Evolutionary conservation across 176 grass and related monocot genomes (phyloP).

Genomic region (Raddia guianensis): DNA sequence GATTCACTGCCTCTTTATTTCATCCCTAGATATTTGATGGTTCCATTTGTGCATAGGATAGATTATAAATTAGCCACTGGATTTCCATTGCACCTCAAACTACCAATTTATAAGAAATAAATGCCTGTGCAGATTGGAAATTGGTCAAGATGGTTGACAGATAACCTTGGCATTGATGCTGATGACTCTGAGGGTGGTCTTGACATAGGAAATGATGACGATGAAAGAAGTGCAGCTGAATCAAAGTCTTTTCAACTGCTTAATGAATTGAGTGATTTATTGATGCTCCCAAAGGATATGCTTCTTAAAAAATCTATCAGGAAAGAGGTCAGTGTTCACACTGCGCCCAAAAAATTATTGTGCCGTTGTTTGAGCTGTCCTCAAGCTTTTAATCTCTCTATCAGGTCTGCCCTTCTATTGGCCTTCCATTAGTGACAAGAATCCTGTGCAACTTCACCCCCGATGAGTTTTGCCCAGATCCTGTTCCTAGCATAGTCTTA

Average conservation of each 20-base stretch:
- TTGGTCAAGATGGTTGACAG: conserved; percentile 93
- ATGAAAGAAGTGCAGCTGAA: conserved; percentile 39
- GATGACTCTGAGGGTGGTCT: conserved; percentile 50
- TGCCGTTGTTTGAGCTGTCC: neutral
- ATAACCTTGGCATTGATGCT: conserved; percentile 58
- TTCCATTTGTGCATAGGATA: conserved; percentile 12
- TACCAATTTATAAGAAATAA: conserved; percentile 37
- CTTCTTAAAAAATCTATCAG: conserved; percentile 74
- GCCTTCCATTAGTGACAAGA: conserved; percentile 73
- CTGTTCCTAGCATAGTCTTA: conserved; percentile 76
- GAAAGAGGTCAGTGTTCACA: conserved; percentile 68
- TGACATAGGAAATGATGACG: conserved; percentile 29
- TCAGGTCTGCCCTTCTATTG: conserved; percentile 84
- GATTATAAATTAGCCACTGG: conserved; percentile 18
- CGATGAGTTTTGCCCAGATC: conserved; percentile 88
- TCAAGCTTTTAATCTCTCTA: conserved; percentile 45
- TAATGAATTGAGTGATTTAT: conserved; percentile 90
- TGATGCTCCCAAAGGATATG: conserved; percentile 99
- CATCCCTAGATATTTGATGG: conserved; percentile 1
- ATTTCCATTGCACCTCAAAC: conserved; percentile 21
- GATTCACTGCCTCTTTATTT: conserved; percentile 35
- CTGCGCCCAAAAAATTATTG: neutral
- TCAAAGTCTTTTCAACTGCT: conserved; percentile 69
- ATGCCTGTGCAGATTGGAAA: conserved; percentile 80
- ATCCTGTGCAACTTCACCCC: conserved; percentile 91